These are phyloP conservation scores for Penicillium lagena DNA, from an alignment of 495 filamentous ascomycete genomes.

Conservation along the genomic window DNA sequence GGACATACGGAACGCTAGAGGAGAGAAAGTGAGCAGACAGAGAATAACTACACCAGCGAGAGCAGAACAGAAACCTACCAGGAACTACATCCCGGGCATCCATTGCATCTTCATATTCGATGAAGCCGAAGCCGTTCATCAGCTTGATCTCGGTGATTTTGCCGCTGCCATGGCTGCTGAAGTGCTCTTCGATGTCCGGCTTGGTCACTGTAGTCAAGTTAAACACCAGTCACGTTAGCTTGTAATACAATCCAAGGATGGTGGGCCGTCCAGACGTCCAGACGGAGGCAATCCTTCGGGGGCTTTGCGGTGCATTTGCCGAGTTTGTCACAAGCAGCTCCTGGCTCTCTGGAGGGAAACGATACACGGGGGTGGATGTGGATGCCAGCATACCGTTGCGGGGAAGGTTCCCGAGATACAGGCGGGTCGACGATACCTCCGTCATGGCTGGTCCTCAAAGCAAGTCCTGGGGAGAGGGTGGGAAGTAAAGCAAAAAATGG, in stretches of 20 bases:
- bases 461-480: neutral
- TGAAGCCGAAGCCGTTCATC: conserved; percentile 99
- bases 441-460: conserved; percentile 30
- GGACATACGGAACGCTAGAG: conserved; percentile 49
- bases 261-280: conserved; percentile 1
- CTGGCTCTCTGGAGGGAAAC: too few relatives aligned
- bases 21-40: conserved; percentile 9
- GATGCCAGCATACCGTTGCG: conserved; percentile 75
- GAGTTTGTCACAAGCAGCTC: too few relatives aligned
- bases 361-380: conserved; percentile 20
- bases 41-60: neutral
- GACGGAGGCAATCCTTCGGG: neutral
- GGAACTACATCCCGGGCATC: conserved; percentile 97
- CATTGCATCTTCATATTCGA: conserved; percentile 96
- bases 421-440: conserved; percentile 83
- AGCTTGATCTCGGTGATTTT: conserved; percentile 99
- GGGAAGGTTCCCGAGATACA: conserved; percentile 96
- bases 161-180: conserved; percentile 88
- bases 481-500: conserved; percentile 9
- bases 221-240: conserved; percentile 20
- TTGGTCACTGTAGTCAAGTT: conserved; percentile 68
- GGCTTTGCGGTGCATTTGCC: too few relatives aligned
- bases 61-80: conserved; percentile 51
- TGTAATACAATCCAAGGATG: neutral
- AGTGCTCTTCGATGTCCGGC: conserved; percentile 92